Base-by-base conservation (phyloP, 2,329 filamentous ascomycete species). In the Mollisia scopiformis region DNA sequence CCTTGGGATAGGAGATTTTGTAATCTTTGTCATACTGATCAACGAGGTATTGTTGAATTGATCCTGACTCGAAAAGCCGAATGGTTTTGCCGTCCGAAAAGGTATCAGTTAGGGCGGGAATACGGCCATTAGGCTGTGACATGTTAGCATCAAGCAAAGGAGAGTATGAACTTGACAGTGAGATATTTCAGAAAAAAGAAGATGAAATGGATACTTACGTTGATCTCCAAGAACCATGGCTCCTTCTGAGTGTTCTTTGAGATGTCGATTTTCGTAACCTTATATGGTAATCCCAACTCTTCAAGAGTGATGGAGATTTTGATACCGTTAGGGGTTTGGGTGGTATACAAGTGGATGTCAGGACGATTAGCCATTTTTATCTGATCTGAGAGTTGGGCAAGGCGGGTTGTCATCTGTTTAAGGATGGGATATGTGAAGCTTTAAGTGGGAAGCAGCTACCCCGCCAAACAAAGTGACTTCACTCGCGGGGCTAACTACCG, bases 121-220 rank as follows among this genome's bases (percentile, higher is more conserved):
- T 96, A 67, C 93, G 90, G 66, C 93, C 93, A 75, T 97, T 97
- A 65, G 93, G 93, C n/a, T n/a, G n/a, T n/a, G n/a, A n/a, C n/a
- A n/a, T n/a, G n/a, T n/a, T n/a, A n/a, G n/a, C n/a, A n/a, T n/a
- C n/a, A n/a, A n/a, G n/a, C n/a, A n/a, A n/a, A n/a, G n/a, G n/a
- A n/a, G n/a, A n/a, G n/a, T n/a, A n/a, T n/a, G n/a, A n/a, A n/a
- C n/a, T n/a, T n/a, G n/a, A n/a, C n/a, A n/a, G n/a, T n/a, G n/a
- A n/a, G n/a, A n/a, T n/a, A n/a, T n/a, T n/a, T n/a, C n/a, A n/a
- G n/a, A n/a, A n/a, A n/a, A n/a, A n/a, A n/a, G n/a, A n/a, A n/a
- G n/a, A n/a, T n/a, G n/a, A n/a, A n/a, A n/a, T n/a, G n/a, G n/a
- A n/a, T n/a, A n/a, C n/a, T n/a, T n/a, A n/a, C n/a, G 77, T 97